These are phyloP conservation scores for Phytophthora tubulina DNA, from an alignment of 352 stramenopile species.

Conservation along the genomic window DNA sequence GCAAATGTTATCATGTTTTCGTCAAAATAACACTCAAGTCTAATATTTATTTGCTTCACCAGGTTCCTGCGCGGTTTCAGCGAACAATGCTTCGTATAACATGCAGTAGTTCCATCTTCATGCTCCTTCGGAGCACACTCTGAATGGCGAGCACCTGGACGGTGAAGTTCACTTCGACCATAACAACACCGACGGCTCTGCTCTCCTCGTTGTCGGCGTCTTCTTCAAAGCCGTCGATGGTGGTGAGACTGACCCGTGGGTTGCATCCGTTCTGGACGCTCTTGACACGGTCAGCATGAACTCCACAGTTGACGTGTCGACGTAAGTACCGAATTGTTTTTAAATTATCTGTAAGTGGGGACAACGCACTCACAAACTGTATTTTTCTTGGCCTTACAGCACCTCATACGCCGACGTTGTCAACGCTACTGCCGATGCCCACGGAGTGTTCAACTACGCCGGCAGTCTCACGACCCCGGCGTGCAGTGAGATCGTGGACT, in stretches of 20 bases:
- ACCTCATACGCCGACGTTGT: constrained; percentile 56
- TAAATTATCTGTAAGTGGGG: not conserved
- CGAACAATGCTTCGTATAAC: constrained; percentile 35
- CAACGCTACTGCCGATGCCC: constrained; percentile 44
- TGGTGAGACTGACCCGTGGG: constrained; percentile 36
- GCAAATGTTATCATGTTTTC: not conserved
- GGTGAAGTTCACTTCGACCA: constrained; percentile 64
- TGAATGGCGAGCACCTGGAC: constrained; percentile 47
- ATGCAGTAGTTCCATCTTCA: constrained; percentile 56
- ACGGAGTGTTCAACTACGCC: constrained; percentile 46
- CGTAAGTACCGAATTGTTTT: constrained; percentile 12
- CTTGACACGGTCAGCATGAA: constrained; percentile 39
- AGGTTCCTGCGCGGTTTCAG: constrained; percentile 33
- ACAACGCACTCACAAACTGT: not conserved
- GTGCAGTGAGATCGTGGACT: constrained; percentile 50
- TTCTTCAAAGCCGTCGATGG: constrained; percentile 31
- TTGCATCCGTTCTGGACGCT: constrained; percentile 36
- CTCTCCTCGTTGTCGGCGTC: constrained; percentile 51
- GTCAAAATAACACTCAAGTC: not conserved
- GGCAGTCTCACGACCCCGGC: constrained; percentile 44
- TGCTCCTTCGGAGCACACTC: constrained; percentile 53
- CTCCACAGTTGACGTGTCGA: constrained; percentile 29
- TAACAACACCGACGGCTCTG: constrained; percentile 31
- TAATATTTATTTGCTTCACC: constrained; percentile 10
- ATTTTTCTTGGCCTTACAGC: constrained; percentile 7